These are phyloP conservation scores for Calonectria multiphialidica DNA, from an alignment of 2,329 filamentous ascomycete species.

Conservation along the genomic window DNA sequence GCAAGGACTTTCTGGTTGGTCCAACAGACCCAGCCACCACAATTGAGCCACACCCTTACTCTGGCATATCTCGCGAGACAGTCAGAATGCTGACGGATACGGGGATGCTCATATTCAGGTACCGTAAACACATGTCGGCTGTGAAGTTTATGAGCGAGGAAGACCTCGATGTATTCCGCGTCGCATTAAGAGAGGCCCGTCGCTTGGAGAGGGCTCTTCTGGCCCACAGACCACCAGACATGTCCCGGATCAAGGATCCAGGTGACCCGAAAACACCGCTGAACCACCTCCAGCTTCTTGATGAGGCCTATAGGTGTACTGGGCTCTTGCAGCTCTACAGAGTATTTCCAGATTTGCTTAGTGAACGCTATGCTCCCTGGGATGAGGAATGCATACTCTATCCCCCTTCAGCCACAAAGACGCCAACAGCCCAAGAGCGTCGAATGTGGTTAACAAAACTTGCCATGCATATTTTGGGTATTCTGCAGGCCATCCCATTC, in stretches of 20 bases:
- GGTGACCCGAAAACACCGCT: slow-evolving; percentile 23
- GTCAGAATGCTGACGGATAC: slow-evolving; percentile 28
- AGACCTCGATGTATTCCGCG: slow-evolving; percentile 32
- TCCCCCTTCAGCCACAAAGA: neutral
- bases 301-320: slow-evolving; percentile 34
- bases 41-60: slow-evolving; percentile 31
- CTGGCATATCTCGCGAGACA: slow-evolving; percentile 31
- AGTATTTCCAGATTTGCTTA: slow-evolving; percentile 39
- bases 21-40: neutral
- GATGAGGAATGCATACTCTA: slow-evolving; percentile 18
- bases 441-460: slow-evolving; percentile 33
- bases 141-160: slow-evolving; percentile 33
- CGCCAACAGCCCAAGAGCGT: slow-evolving; percentile 24
- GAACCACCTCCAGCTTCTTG: slow-evolving; percentile 22
- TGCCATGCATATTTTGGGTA: slow-evolving; percentile 29
- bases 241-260: slow-evolving; percentile 27
- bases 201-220: slow-evolving; percentile 30
- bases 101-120: slow-evolving; percentile 33
- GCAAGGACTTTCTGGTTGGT: neutral
- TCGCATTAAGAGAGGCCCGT: slow-evolving; percentile 25
- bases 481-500: slow-evolving; percentile 40
- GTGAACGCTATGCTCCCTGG: slow-evolving; percentile 31
- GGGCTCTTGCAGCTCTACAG: slow-evolving; percentile 36
- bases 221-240: slow-evolving; percentile 9
- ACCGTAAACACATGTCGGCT: slow-evolving; percentile 30